These are phyloP conservation scores for Kwoniella dendrophila DNA, from an alignment of 768 basidiomycete genomes.

Conservation along the genomic window DNA sequence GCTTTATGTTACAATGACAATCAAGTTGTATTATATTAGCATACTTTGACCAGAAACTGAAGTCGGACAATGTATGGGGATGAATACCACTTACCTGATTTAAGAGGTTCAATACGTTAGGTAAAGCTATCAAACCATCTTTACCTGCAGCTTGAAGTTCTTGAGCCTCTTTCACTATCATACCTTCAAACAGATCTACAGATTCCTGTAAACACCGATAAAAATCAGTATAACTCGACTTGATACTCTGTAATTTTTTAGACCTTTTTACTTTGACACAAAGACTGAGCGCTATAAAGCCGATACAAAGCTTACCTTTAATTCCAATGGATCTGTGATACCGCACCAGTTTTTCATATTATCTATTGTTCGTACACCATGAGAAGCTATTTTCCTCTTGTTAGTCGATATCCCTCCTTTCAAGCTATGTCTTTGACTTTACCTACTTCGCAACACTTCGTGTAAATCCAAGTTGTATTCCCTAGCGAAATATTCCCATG, in stretches of 20 bases:
- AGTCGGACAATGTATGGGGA: slow-evolving; percentile 54
- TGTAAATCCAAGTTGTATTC: slow-evolving; percentile 61
- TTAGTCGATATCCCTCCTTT: background rate
- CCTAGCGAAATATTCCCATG: slow-evolving; percentile 71
- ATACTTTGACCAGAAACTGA: too few relatives aligned
- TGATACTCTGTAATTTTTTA: too few relatives aligned
- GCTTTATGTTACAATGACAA: slow-evolving; percentile 14
- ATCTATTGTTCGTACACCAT: slow-evolving; percentile 76
- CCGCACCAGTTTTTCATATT: slow-evolving; percentile 71
- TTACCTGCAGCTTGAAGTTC: slow-evolving; percentile 63
- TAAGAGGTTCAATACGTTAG: slow-evolving; percentile 67
- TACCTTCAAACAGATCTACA: slow-evolving; percentile 72
- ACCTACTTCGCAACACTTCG: slow-evolving; percentile 54
- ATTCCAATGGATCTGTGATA: slow-evolving; percentile 63
- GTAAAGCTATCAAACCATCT: slow-evolving; percentile 61
- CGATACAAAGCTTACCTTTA: slow-evolving; percentile 60
- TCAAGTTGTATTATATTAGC: too few relatives aligned
- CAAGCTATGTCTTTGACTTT: slow-evolving; percentile 20
- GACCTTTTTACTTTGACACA: too few relatives aligned
- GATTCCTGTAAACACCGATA: slow-evolving; percentile 61
- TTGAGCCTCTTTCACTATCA: slow-evolving; percentile 60
- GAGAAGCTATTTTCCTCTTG: slow-evolving; percentile 59
- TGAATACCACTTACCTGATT: slow-evolving; percentile 58
- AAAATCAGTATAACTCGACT: too few relatives aligned
- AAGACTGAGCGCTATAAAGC: too few relatives aligned